Percentiles rank a stretch among this genome's conserved stretches.
phyloP scores from a whole-genome alignment of 1,284 basidiomycete genomes.

The Austroboletus novae-zelandiae region DNA sequence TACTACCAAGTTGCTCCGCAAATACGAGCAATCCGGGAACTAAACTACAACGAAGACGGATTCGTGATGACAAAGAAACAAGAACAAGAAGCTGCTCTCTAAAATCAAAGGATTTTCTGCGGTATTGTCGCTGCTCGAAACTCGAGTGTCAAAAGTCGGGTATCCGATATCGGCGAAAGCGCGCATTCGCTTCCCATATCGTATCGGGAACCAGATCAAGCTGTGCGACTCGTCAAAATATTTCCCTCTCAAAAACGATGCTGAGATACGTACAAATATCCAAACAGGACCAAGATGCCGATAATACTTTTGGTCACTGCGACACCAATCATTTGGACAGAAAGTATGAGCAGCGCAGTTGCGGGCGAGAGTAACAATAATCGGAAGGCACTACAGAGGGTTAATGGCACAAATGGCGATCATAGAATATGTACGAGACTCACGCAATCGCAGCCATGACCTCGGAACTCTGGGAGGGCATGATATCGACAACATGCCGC shows the following conservation, averaged over 20 bases:
- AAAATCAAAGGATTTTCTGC: no score
- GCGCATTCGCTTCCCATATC: constrained; percentile 47
- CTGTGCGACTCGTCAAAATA: constrained; percentile 25
- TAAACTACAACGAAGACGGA: no score
- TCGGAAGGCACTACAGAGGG: constrained; percentile 41
- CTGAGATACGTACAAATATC: constrained; percentile 40
- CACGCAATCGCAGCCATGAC: constrained; percentile 45
- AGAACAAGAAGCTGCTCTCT: constrained; percentile 9
- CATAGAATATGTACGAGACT: background rate
- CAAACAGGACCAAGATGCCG: constrained; percentile 41
- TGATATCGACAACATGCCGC: constrained; percentile 56
- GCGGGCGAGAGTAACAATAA: constrained; percentile 33
- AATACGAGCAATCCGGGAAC: no score
- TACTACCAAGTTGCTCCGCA: no score
- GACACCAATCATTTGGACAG: constrained; percentile 53
- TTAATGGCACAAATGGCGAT: background rate
- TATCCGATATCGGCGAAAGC: constrained; percentile 47
- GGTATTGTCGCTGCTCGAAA: background rate
- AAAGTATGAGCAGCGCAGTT: constrained; percentile 31
- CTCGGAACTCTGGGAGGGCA: constrained; percentile 53
- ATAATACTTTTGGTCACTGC: constrained; percentile 49
- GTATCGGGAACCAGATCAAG: constrained; percentile 40
- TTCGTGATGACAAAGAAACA: constrained; percentile 1
- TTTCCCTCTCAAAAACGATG: background rate
- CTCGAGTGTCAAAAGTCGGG: constrained; percentile 17